Evolutionary conservation across 2,329 filamentous ascomycete species (phyloP).

Genomic region (Harringtonia lauricola): DNA sequence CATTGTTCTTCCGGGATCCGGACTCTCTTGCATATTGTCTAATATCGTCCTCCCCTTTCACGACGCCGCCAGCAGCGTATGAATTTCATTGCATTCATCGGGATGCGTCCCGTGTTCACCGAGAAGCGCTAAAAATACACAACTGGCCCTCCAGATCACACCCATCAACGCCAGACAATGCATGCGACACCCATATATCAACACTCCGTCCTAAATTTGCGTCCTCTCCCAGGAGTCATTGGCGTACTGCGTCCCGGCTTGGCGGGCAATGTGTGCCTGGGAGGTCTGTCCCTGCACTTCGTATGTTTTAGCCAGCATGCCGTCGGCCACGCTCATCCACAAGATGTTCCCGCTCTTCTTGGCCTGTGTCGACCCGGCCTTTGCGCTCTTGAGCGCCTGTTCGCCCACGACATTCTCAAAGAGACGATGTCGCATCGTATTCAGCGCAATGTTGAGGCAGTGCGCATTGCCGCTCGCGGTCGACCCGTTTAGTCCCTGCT

Average conservation of each 20-base stretch:
- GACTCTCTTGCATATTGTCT: not conserved
- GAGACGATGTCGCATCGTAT: constrained; percentile 73
- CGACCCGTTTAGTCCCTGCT: constrained; percentile 58
- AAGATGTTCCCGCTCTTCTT: constrained; percentile 58
- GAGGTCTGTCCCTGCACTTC: constrained; percentile 51
- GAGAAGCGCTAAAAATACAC: no score
- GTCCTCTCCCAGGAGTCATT: constrained; percentile 27
- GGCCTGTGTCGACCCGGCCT: constrained; percentile 57
- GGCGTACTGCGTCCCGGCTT: constrained; percentile 30
- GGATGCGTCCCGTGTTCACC: no score
- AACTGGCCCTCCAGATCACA: not conserved
- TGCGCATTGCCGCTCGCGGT: constrained; percentile 64
- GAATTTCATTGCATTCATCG: no score
- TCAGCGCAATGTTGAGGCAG: constrained; percentile 72
- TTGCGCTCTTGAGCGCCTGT: constrained; percentile 66
- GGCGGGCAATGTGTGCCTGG: constrained; percentile 28
- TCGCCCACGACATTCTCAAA: constrained; percentile 75
- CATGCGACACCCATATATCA: not conserved
- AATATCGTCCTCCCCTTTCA: no score
- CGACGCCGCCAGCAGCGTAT: no score
- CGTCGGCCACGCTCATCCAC: constrained; percentile 73
- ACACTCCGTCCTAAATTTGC: constrained; percentile 5
- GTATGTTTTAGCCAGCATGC: constrained; percentile 64
- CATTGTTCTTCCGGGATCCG: constrained; percentile 1
- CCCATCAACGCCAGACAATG: not conserved